Evolutionary conservation across 2,329 filamentous ascomycete species (phyloP), one percentile per base, ranked within the genome.

Genomic region (Davidsoniella australis): DNA sequence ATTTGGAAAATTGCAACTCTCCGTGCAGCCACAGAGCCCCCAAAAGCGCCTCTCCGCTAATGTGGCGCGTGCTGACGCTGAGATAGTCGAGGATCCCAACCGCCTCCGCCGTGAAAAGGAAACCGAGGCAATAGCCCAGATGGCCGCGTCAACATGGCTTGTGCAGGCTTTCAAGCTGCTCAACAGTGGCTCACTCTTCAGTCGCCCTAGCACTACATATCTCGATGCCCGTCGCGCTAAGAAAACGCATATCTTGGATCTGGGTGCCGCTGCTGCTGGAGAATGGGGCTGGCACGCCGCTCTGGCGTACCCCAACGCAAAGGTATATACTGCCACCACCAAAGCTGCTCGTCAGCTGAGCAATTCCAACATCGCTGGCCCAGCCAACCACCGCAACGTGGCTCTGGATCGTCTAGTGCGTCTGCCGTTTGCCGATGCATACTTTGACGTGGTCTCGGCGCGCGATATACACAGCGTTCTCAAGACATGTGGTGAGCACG

Each of bases 201-300:
- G 72, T 20, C 73, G 76, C 4, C 78, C 79, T 14, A 70, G 82
- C 41, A 71, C 75, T 49, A 79, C 80, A 63, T 72, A 73, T 17
- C 69, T 81, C 38, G 70, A 40, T 5, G 20, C 24, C 5, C 41
- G 41, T 2, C 50, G 46, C 24, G 47, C 24, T 5, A 45, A 33
- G 10, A 72, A 78, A 20, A 67, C 78, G 3, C 71, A 82, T 33
- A 81, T 95, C 51, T 74, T 96, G 23, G 89, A 96, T 60, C 78
- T 95, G 33, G 87, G 85, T 45, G 88, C 88, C 41, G 80, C 89
- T 60, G 73, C 82, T 0, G 78, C 83, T 12, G 89, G 86, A 60
- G 87, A 94, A 63, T 98, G 91, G 91, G 89, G 85, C 18, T 98
- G 91, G 91, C 80, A 91, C 60, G 83, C 86, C 51, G 87, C 91